Evolutionary conservation across 768 basidiomycete species (phyloP), one percentile per base, ranked within the genome.

Genomic region (Mycena pura): DNA sequence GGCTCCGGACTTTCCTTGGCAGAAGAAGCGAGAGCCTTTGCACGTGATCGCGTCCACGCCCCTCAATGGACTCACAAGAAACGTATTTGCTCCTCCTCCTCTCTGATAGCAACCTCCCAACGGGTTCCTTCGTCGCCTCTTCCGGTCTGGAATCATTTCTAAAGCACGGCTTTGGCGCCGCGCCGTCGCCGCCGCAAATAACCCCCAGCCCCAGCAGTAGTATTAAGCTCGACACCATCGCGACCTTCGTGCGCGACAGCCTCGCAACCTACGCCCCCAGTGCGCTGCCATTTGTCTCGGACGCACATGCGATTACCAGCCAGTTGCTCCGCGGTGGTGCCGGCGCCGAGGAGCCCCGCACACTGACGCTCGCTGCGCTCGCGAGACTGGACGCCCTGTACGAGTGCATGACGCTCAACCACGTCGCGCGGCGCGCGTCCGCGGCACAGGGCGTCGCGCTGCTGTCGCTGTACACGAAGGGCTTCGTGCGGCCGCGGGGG

Each of bases 61-160:
- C 21, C n/a, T 13, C 11, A 4, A 22, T 48, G 43, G 75, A 77
- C 74, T n/a, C n/a, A n/a, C n/a, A n/a, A n/a, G 88, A 91, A 70
- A 78, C 84, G 0, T 92, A 91, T 73, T 76, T 94, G 28, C 80
- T 94, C 17, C 84, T 95, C 36, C 81, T 96, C 32, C 84, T 96
- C 40, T 84, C 92, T 0, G 95, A 96, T 78, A 92, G 93, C 62
- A 98, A 96, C 74, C 87, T 99, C 3, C 97, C 97, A 2, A 99
- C 96, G 0, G 97, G 97, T 32, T 91, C 96, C 1, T 99, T 99
- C 73, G 93, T 98, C 59, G 93, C 96, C 0, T 97, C 95, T 1
- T 86, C 93, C 3, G 96, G 96, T 2, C 83, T 99, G 60, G 96
- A 99, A 70, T 94, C 95, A 5, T 95, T 87, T 71, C 76, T 86